These are phyloP conservation scores for Plasmodium chabaudi DNA, from an alignment of 169 alveolate species.

Conservation along the genomic window DNA sequence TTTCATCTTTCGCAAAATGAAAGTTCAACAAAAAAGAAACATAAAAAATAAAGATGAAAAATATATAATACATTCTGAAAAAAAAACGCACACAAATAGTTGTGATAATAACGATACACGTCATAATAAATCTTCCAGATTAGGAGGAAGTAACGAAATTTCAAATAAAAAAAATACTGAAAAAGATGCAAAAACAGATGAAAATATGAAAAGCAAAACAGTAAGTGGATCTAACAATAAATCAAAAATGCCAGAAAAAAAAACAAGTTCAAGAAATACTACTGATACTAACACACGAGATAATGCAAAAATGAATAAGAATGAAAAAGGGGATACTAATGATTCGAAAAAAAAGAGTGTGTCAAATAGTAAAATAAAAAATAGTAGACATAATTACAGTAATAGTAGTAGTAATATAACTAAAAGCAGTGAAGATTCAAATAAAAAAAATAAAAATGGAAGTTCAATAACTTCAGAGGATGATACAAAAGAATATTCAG, in stretches of 20 bases:
- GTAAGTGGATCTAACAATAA: background rate
- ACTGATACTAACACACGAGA: background rate
- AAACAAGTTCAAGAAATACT: background rate
- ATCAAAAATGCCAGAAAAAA: background rate
- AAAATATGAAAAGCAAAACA: background rate
- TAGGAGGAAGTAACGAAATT: background rate
- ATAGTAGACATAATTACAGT: background rate
- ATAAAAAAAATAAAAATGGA: background rate
- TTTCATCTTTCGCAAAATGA: constrained; percentile 23
- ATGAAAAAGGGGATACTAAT: background rate
- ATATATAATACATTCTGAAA: background rate
- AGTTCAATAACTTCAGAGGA: no score
- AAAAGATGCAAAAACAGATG: background rate
- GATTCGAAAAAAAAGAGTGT: background rate
- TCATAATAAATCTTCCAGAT: background rate
- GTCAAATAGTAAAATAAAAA: background rate
- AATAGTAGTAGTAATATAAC: background rate
- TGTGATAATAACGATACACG: background rate
- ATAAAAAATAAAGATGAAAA: constrained; percentile 32
- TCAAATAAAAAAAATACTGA: background rate
- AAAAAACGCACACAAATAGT: background rate
- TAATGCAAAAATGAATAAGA: background rate
- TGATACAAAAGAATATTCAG: background rate
- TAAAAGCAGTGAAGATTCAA: background rate
- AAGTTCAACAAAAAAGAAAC: constrained; percentile 16